Conservation (phyloP, 495 filamentous ascomycete species). For the Talaromyces liani region DNA sequence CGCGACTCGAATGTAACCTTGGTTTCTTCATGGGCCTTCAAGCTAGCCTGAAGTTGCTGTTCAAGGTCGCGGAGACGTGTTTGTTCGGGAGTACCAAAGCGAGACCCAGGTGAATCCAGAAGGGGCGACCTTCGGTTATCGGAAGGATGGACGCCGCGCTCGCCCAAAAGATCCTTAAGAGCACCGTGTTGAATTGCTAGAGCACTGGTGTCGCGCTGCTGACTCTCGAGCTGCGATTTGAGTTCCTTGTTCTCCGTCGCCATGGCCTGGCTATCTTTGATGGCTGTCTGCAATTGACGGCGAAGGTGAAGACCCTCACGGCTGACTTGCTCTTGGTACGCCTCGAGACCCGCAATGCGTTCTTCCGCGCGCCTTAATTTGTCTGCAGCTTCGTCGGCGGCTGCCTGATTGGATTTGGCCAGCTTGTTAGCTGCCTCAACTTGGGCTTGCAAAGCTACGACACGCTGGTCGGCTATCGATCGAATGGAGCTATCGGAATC, state of each 20-base stretch:
- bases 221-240: slow-evolving; percentile 67
- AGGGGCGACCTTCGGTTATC: slow-evolving; percentile 51
- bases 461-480: slow-evolving; percentile 64
- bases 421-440: slow-evolving; percentile 68
- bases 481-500: slow-evolving; percentile 39
- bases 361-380: slow-evolving; percentile 90
- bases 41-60: slow-evolving; percentile 71
- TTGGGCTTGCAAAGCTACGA: slow-evolving; percentile 70
- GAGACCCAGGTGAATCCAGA: slow-evolving; percentile 62
- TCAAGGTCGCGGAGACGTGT: slow-evolving; percentile 81
- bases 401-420: slow-evolving; percentile 77
- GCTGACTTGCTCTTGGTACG: slow-evolving; percentile 94
- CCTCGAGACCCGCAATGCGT: slow-evolving; percentile 90
- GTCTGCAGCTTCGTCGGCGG: slow-evolving; percentile 82
- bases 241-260: slow-evolving; percentile 72
- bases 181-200: slow-evolving; percentile 84
- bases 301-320: slow-evolving; percentile 83
- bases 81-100: slow-evolving; percentile 72
- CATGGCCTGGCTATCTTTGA: slow-evolving; percentile 70
- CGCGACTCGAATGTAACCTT: slow-evolving; percentile 67
- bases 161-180: slow-evolving; percentile 83
- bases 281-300: slow-evolving; percentile 74
- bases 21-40: slow-evolving; percentile 76
- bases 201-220: slow-evolving; percentile 84
- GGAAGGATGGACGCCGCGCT: slow-evolving; percentile 64